phyloP scores from a whole-genome alignment of 2,329 filamentous ascomycete genomes.

The Massarina eburnea region DNA sequence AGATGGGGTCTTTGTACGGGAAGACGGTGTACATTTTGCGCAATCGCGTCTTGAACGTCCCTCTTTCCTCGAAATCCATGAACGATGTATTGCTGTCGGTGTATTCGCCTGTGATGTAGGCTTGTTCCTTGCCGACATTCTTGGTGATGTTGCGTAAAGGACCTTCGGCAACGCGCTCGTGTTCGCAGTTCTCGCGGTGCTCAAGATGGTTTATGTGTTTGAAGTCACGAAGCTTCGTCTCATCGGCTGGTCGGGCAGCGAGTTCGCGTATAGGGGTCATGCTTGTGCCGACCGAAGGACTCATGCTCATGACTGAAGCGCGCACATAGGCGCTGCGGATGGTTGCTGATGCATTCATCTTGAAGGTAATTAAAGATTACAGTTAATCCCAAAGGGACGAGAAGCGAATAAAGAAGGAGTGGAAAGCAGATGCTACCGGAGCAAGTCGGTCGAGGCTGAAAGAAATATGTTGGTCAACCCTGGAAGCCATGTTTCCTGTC shows the following conservation, averaged over 20 bases:
- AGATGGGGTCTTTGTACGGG: constrained; percentile 31
- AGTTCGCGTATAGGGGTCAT: constrained; percentile 9
- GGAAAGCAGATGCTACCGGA: neutral
- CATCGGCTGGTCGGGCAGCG: constrained; percentile 17
- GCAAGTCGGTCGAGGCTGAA: neutral
- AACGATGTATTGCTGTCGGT: constrained; percentile 12
- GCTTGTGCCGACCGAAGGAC: constrained; percentile 5
- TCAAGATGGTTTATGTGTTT: constrained; percentile 21
- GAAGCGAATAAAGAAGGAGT: constrained; percentile 1
- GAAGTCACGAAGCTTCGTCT: constrained; percentile 21
- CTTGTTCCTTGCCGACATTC: constrained; percentile 1
- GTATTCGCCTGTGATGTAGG: constrained; percentile 1
- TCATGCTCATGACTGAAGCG: constrained; percentile 21
- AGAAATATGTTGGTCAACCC: neutral
- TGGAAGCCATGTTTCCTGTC: neutral
- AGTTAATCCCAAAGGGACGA: constrained; percentile 2
- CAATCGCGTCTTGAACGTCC: constrained; percentile 7
- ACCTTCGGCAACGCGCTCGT: constrained; percentile 13
- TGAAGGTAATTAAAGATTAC: constrained; percentile 10
- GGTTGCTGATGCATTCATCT: constrained; percentile 35
- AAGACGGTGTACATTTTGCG: constrained; percentile 26
- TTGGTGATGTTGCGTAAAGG: constrained; percentile 6
- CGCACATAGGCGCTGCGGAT: constrained; percentile 31
- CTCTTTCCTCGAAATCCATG: constrained; percentile 12
- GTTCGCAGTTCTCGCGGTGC: constrained; percentile 23